Evolutionary conservation across 768 basidiomycete genomes (phyloP), one percentile per base, ranked within the genome.

Genomic region (Saitozyma sp.): DNA sequence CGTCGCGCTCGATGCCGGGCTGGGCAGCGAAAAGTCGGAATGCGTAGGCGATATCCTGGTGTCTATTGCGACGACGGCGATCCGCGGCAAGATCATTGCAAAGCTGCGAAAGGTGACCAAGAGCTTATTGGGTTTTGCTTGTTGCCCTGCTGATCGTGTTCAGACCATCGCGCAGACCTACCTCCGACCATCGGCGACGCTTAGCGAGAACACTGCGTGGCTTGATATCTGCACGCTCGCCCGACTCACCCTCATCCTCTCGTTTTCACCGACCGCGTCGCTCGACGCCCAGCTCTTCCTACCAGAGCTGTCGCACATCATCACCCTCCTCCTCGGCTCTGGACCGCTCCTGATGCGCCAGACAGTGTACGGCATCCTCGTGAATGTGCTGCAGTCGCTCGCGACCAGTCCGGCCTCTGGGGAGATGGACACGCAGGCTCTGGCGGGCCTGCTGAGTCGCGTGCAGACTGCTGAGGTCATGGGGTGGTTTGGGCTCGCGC

Each of bases 351-450:
- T 87, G 11, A 86, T 92, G 54, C 86, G 92, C 20, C 88, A 88
- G 65, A 88, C 90, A 5, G 85, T 91, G 46, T 91, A 90, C 73
- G 92, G 89, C 9, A 84, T 90, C 43, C 80, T 91, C 64, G 84
- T 92, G 79, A 92, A 92, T 77, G 83, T 91, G 42, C 79, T 94
- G 16, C 92, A 94, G 66, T 85, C 88, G 0, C 79, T 94, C 13
- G 87, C 79, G 80, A 86, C 53, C 79, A 84, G 14, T 83, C 84
- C 48, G 8, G 41, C 65, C 1, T 50, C 65, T 5, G 69, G 66
- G 38, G 74, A 75, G 9, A 70, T 68, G 63, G 74, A 78, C 43
- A 55, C 54, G 9, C 13, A 52, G 17, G 43, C 63, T n/a, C 80
- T 94, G 19, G 83, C 85, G 55, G 79, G 82, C 51, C 78, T 92